phyloP scores from a whole-genome alignment of 1,284 basidiomycete species.

The Moesziomyces sp. region DNA sequence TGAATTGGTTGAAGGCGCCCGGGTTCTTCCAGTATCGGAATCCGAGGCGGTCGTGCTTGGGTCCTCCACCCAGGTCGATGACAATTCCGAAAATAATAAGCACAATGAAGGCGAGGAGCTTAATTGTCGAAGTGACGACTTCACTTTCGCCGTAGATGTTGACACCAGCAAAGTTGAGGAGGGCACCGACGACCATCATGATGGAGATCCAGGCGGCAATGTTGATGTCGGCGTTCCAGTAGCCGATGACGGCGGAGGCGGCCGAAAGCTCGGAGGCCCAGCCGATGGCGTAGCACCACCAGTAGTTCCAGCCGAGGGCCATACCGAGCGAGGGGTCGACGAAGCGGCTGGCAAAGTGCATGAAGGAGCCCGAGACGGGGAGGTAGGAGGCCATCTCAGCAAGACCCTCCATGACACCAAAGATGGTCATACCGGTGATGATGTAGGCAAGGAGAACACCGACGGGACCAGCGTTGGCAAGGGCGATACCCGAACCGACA shows the following conservation, averaged over 20 bases:
- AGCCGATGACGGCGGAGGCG: slow-evolving; percentile 68
- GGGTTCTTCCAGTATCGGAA: slow-evolving; percentile 67
- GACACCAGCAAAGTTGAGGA: slow-evolving; percentile 60
- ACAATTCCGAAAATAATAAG: slow-evolving; percentile 74
- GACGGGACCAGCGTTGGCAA: slow-evolving; percentile 56
- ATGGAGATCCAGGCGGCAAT: slow-evolving; percentile 57
- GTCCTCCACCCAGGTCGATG: slow-evolving; percentile 67
- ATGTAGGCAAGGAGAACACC: slow-evolving; percentile 58
- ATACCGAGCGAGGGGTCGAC: slow-evolving; percentile 79
- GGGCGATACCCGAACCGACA: slow-evolving; percentile 54
- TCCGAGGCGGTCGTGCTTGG: slow-evolving; percentile 49
- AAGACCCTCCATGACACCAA: slow-evolving; percentile 57
- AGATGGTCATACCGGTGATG: slow-evolving; percentile 55
- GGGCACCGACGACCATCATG: slow-evolving; percentile 49
- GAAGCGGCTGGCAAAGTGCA: slow-evolving; percentile 57
- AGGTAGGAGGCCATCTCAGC: slow-evolving; percentile 59
- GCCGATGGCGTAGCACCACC: slow-evolving; percentile 62
- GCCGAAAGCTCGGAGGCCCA: slow-evolving; percentile 66
- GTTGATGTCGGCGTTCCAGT: slow-evolving; percentile 60
- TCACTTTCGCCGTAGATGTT: slow-evolving; percentile 71
- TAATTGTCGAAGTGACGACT: slow-evolving; percentile 73
- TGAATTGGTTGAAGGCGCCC: slow-evolving; percentile 69
- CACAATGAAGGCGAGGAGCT: slow-evolving; percentile 72
- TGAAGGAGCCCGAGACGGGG: slow-evolving; percentile 62
- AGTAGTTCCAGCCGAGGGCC: slow-evolving; percentile 69